Evolutionary conservation across 73 alveolate species (phyloP).

Genomic region (Paramecium sexaurelia): DNA sequence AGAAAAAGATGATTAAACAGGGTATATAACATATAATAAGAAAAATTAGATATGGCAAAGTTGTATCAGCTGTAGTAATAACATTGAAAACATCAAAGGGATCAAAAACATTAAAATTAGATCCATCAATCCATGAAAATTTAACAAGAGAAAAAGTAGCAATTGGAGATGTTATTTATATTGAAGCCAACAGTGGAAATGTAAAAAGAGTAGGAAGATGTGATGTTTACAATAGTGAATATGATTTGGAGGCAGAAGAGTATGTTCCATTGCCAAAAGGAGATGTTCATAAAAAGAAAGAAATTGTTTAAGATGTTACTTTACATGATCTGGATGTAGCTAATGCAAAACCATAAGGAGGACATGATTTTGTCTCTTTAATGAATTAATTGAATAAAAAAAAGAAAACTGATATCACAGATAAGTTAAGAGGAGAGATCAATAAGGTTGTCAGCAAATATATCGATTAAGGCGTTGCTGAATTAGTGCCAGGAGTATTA

Average conservation of each 20-base stretch:
- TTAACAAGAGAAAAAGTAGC: conserved; percentile 98
- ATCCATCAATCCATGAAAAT: conserved; percentile 98
- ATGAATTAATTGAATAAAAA: conserved; percentile 99
- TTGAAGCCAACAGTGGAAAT: conserved; percentile 99
- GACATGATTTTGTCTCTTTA: conserved; percentile 97
- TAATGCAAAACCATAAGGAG: conserved; percentile 99
- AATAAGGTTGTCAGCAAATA: conserved; percentile 99
- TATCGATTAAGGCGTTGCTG: conserved; percentile 99
- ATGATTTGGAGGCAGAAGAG: conserved; percentile 99
- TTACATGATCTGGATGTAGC: conserved; percentile 99
- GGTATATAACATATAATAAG: background rate
- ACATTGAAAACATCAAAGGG: conserved; percentile 97
- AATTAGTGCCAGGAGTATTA: conserved; percentile 99
- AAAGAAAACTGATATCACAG: conserved; percentile 99
- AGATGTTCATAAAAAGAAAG: conserved; percentile 99
- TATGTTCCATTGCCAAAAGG: conserved; percentile 99
- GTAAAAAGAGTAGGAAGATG: conserved; percentile 99
- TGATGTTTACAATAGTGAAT: conserved; percentile 99
- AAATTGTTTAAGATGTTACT: conserved; percentile 99
- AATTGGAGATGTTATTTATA: conserved; percentile 99
- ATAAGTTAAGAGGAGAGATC: conserved; percentile 97
- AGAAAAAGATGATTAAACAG: conserved; percentile 96
- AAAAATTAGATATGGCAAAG: conserved; percentile 80
- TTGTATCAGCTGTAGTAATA: conserved; percentile 89
- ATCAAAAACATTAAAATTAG: conserved; percentile 96